Conservation (phyloP, 2,329 filamentous ascomycete species). For the Pseudocercospora cruenta region DNA sequence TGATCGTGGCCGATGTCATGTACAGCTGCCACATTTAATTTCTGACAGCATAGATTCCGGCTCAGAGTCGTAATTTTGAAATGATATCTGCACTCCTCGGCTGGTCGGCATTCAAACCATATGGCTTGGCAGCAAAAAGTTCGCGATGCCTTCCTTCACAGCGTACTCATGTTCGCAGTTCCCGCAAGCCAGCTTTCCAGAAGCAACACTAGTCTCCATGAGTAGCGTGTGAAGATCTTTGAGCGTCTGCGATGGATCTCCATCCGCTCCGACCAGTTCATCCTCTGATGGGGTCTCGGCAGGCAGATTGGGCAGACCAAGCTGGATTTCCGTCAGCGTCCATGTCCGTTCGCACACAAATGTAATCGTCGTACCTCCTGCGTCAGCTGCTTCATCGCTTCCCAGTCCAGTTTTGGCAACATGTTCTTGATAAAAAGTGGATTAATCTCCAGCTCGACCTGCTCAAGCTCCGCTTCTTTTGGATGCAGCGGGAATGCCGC, state of each 20-base stretch:
- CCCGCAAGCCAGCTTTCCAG: slow-evolving; percentile 87
- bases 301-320: slow-evolving; percentile 77
- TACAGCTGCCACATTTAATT: background rate
- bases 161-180: slow-evolving; percentile 93
- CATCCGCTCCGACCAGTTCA: slow-evolving; percentile 56
- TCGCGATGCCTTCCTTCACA: slow-evolving; percentile 93
- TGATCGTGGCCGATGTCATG: background rate
- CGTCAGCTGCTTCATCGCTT: slow-evolving; percentile 73
- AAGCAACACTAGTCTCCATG: slow-evolving; percentile 84
- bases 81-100: background rate
- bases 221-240: slow-evolving; percentile 79
- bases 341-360: background rate
- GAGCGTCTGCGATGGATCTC: slow-evolving; percentile 69
- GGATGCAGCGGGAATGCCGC: slow-evolving; percentile 89
- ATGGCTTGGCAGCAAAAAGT: slow-evolving; percentile 92
- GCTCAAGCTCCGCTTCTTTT: slow-evolving; percentile 85
- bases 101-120: slow-evolving; percentile 61
- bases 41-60: background rate
- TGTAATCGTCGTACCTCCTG: slow-evolving; percentile 64
- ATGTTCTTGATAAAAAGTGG: slow-evolving; percentile 80
- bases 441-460: slow-evolving; percentile 81
- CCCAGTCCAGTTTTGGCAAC: slow-evolving; percentile 86
- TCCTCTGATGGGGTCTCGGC: slow-evolving; percentile 39
- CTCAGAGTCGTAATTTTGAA: background rate
- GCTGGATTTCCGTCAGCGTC: slow-evolving; percentile 51